Evolutionary conservation across 441 rosid genomes (phyloP), one percentile per base, ranked within the genome.

Genomic region (Populus hybrid): DNA sequence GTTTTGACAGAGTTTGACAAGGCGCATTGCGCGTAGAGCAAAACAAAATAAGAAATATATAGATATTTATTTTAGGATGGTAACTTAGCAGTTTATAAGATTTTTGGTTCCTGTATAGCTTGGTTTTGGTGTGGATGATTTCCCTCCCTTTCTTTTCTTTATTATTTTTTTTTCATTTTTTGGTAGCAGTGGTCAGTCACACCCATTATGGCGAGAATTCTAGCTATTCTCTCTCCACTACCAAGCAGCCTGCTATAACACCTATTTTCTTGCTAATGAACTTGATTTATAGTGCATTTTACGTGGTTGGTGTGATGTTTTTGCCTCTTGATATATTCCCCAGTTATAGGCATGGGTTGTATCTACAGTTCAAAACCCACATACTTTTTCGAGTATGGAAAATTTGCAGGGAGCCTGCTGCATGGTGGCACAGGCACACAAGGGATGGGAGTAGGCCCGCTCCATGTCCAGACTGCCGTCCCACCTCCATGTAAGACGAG

Each of bases 1-100:
- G 53, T 79, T 84, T 83, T 83, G 87, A 81, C 74, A n/a, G n/a
- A 64, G 56, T 75, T 77, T 71, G 83, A 61, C 73, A 83, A 76
- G 77, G 82, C 77, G 64, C 71, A 75, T 67, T 50, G 79, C 64
- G 74, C 45, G 21, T 64, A 74, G 80, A 69, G 61, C 26, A 63
- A 69, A 79, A 67, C 67, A 35, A 50, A 70, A 82, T 81, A 82
- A 84, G 84, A 74, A 59, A 71, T 76, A 79, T 69, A 79, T 69
- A 72, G 53, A 68, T 35, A 35, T 36, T 45, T 50, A 21, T 40
- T 26, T 33, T 66, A 74, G 80, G 38, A 69, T 66, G 61, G 75
- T 45, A 38, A 76, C 26, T 53, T 66, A 18, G 72, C 35, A 16
- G 69, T 64, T 71, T 68, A 24, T 50, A 74, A 74, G 53, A 68